These are phyloP conservation scores for Fusarium torulosum DNA, from an alignment of 2,329 filamentous ascomycete species.

Conservation along the genomic window DNA sequence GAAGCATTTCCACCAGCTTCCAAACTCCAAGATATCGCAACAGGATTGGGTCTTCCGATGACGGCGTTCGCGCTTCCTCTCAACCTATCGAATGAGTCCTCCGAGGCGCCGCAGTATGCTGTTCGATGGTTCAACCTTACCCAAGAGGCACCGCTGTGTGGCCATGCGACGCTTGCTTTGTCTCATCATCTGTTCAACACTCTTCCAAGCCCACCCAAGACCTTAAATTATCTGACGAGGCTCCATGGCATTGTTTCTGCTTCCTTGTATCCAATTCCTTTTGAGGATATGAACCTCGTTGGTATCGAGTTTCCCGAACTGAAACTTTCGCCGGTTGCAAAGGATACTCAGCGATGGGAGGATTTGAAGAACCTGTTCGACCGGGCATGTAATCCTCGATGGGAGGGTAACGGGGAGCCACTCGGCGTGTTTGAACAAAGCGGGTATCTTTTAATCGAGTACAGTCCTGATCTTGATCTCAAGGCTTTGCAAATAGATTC, in stretches of 20 bases:
- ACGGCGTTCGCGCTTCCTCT: neutral
- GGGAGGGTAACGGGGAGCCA: neutral
- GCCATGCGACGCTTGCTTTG: slow-evolving; percentile 7
- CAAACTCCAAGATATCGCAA: neutral
- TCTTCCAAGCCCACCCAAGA: neutral
- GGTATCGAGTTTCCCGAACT: slow-evolving; percentile 18
- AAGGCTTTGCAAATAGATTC: slow-evolving; percentile 1
- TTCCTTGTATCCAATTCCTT: neutral
- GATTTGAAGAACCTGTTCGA: neutral
- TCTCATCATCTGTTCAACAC: slow-evolving; percentile 9
- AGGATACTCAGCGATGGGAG: neutral
- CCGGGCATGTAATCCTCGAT: neutral
- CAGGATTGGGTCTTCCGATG: neutral
- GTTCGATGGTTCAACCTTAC: slow-evolving; percentile 22
- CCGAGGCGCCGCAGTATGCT: slow-evolving; percentile 5
- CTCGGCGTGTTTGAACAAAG: slow-evolving; percentile 7
- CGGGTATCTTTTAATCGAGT: slow-evolving; percentile 16
- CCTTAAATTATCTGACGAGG: slow-evolving; percentile 5
- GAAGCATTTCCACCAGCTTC: neutral
- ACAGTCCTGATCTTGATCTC: slow-evolving; percentile 10
- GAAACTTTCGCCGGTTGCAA: neutral
- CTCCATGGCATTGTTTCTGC: slow-evolving; percentile 15
- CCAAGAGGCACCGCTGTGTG: slow-evolving; percentile 14
- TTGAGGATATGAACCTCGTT: slow-evolving; percentile 4
- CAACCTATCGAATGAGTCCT: neutral